Base-by-base conservation (phyloP, 2,329 filamentous ascomycete species). In the Xylaria sp. region DNA sequence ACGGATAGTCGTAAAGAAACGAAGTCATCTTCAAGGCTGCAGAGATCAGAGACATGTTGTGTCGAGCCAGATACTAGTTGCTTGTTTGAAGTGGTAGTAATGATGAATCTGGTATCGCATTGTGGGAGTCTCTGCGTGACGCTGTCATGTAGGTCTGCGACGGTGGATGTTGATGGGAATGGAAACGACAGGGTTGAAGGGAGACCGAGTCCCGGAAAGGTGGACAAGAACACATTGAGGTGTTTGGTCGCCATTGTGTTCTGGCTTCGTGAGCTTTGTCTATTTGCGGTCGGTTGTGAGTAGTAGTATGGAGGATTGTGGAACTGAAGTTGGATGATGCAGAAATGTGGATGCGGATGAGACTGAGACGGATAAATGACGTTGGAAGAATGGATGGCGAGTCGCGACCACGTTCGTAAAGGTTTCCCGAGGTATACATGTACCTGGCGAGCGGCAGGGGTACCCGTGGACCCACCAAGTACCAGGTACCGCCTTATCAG, bases 131-230 rank as follows among this genome's bases (percentile, higher is more conserved):
- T 89, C 65, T 77, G 81, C 72, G 84, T 75, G 74, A 92, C 80
- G 57, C 76, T 76, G 55, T 83, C 74, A 66, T 86, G 85, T 16
- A 97, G 79, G 65, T 91, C 83, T 59, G 82, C 79, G 68, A 92
- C 77, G 10, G 85, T 83, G 6, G 88, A 84, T 37, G 85, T 79
- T 30, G 83, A 76, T 7, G 84, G 78, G 19, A 95, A 77, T 0
- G 90, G 86, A n/a, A 97, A 80, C 3, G 89, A 86, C 39, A 96
- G 80, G 0, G 92, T 95, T n/a, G 89, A 78, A 2, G 93, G 92
- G 5, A 96, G 82, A 52, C 88, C 87, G 16, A 96, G 82, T 64
- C 93, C 93, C 6, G 88, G 82, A 70, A 97, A 93, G 63, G 88
- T 91, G 67, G 91, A 88, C 62, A 99, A 79, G 60, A 97, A 84